Conservation (phyloP, 192 early-diverging fungal genomes). For the Chytriomyces sp. region DNA sequence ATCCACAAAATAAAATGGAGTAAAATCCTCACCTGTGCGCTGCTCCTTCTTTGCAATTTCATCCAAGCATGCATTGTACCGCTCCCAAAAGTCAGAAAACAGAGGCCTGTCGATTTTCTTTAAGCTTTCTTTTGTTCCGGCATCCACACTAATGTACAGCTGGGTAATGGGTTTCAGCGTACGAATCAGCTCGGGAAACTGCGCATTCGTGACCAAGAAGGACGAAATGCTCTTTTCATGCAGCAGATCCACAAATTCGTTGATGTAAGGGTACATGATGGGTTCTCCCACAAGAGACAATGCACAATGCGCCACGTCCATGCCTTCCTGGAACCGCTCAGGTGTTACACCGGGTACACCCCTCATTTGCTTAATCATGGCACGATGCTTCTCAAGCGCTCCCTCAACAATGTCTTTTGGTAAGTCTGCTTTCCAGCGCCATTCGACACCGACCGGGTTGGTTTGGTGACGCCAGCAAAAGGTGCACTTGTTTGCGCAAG, state of each 20-base stretch:
- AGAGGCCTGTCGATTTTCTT: constrained; percentile 78
- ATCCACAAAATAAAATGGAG: not conserved
- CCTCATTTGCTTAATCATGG: constrained; percentile 77
- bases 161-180: constrained; percentile 69
- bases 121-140: constrained; percentile 73
- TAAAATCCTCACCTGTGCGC: constrained; percentile 49
- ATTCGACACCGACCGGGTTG: constrained; percentile 75
- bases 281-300: constrained; percentile 69
- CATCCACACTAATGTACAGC: constrained; percentile 76
- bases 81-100: constrained; percentile 80
- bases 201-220: constrained; percentile 78
- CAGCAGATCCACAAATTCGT: constrained; percentile 71
- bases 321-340: constrained; percentile 75
- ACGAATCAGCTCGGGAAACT: constrained; percentile 70
- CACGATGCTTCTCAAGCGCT: constrained; percentile 71
- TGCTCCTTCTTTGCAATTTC: constrained; percentile 70
- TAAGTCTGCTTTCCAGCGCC: constrained; percentile 75
- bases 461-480: constrained; percentile 74
- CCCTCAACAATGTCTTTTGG: constrained; percentile 70
- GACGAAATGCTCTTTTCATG: constrained; percentile 71
- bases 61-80: constrained; percentile 65
- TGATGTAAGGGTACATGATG: constrained; percentile 75
- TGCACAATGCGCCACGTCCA: constrained; percentile 68
- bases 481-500: constrained; percentile 76
- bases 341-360: constrained; percentile 77